Percentiles rank a stretch among this genome's conserved stretches.
Evolutionary conservation across 1,139 yeast species (phyloP).

Genomic region (Pichia sp.): DNA sequence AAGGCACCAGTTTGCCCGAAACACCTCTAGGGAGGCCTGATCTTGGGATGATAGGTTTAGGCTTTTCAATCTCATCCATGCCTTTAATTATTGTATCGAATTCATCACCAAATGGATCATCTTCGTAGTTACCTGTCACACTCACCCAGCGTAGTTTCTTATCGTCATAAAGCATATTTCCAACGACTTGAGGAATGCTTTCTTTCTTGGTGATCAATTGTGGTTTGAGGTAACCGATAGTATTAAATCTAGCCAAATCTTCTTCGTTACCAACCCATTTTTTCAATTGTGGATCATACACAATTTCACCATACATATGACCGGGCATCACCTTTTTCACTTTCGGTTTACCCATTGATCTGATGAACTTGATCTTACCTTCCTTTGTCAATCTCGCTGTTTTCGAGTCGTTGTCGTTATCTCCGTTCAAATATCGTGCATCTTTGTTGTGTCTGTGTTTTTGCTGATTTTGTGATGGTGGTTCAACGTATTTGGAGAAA

Average conservation of each 20-base stretch:
- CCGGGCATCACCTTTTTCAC: slow-evolving; percentile 29
- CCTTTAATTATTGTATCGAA: slow-evolving; percentile 17
- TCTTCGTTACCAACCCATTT: slow-evolving; percentile 64
- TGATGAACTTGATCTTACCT: slow-evolving; percentile 30
- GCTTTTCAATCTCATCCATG: not conserved
- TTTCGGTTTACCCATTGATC: slow-evolving; percentile 27
- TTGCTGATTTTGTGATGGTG: slow-evolving; percentile 9
- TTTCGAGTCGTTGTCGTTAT: slow-evolving; percentile 10
- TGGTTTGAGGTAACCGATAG: slow-evolving; percentile 22
- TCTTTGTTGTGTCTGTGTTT: not conserved
- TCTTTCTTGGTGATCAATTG: slow-evolving; percentile 20
- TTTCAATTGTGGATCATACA: slow-evolving; percentile 47
- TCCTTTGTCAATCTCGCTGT: slow-evolving; percentile 29
- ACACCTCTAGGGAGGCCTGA: not conserved
- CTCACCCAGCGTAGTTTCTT: slow-evolving; percentile 52
- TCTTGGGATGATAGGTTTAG: not conserved
- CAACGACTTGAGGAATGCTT: slow-evolving; percentile 33
- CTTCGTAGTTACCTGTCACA: slow-evolving; percentile 36
- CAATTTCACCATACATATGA: slow-evolving; percentile 40
- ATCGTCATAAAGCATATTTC: slow-evolving; percentile 56
- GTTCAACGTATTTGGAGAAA: slow-evolving; percentile 28
- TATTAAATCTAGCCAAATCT: slow-evolving; percentile 45
- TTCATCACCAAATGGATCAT: slow-evolving; percentile 39
- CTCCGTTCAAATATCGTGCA: not conserved
- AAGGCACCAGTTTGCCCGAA: slow-evolving; percentile 16